These are phyloP conservation scores for Hymenoscyphus scutula DNA, from an alignment of 2,329 filamentous ascomycete genomes.

Conservation along the genomic window DNA sequence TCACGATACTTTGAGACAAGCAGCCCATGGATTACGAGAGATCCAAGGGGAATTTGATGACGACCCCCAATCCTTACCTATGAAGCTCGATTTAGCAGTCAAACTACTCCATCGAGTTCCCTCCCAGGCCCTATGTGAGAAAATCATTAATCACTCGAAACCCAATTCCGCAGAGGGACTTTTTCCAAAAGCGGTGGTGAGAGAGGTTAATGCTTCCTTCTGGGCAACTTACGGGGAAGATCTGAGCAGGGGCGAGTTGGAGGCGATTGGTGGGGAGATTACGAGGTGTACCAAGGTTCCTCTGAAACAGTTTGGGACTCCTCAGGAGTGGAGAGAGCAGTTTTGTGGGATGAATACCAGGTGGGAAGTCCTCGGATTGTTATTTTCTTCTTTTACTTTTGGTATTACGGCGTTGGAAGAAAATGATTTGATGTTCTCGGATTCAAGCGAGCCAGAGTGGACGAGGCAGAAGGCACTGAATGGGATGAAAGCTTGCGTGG, in stretches of 20 bases:
- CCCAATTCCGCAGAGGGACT: constrained; percentile 13
- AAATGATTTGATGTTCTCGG: constrained; percentile 12
- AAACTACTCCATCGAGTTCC: constrained; percentile 17
- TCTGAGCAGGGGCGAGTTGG: constrained; percentile 11
- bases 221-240: constrained; percentile 11
- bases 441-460: neutral
- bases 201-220: constrained; percentile 11
- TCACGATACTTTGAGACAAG: constrained; percentile 16
- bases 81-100: constrained; percentile 10
- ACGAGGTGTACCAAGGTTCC: constrained; percentile 9
- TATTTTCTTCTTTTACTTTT: constrained; percentile 16
- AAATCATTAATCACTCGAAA: constrained; percentile 9
- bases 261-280: constrained; percentile 15
- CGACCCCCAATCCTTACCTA: neutral
- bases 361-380: constrained; percentile 23
- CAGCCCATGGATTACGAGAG: constrained; percentile 6
- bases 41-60: constrained; percentile 12
- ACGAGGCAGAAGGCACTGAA: constrained; percentile 9
- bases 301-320: constrained; percentile 8
- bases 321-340: constrained; percentile 16
- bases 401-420: constrained; percentile 11
- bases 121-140: constrained; percentile 4
- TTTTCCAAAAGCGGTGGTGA: constrained; percentile 13
- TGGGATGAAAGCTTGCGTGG: constrained; percentile 19
- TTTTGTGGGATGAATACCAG: constrained; percentile 20